phyloP scores from a whole-genome alignment of 495 filamentous ascomycete species.

The Penicillium flavigenum region DNA sequence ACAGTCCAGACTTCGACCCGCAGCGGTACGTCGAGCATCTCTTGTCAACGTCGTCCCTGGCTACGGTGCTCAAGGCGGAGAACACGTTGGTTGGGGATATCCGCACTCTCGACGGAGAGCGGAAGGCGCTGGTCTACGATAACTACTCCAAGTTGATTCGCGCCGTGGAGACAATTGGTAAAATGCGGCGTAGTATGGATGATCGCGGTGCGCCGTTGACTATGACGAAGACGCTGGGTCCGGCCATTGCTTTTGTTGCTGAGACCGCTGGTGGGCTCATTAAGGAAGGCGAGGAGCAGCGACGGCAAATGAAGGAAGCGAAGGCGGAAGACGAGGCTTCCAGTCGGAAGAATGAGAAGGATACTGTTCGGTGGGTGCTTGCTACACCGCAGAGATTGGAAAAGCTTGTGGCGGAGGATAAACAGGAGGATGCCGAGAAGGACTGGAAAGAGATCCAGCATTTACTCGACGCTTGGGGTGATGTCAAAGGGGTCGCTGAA shows the following conservation, averaged over 20 bases:
- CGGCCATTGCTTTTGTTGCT: slow-evolving; percentile 78
- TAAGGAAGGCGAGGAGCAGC: slow-evolving; percentile 47
- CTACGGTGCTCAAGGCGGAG: slow-evolving; percentile 61
- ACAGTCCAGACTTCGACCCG: slow-evolving; percentile 47
- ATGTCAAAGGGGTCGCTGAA: slow-evolving; percentile 60
- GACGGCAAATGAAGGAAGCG: slow-evolving; percentile 37
- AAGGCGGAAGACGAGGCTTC: slow-evolving; percentile 32
- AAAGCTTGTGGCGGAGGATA: slow-evolving; percentile 49
- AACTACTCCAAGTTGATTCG: slow-evolving; percentile 95
- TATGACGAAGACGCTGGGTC: slow-evolving; percentile 63
- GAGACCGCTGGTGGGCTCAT: slow-evolving; percentile 70
- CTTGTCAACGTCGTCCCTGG: slow-evolving; percentile 56
- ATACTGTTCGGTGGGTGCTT: slow-evolving; percentile 72
- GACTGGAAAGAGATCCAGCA: slow-evolving; percentile 56
- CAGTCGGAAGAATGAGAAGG: slow-evolving; percentile 54
- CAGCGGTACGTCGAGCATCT: slow-evolving; percentile 48
- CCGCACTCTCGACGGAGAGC: slow-evolving; percentile 85
- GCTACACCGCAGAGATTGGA: slow-evolving; percentile 53
- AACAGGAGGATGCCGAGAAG: slow-evolving; percentile 53
- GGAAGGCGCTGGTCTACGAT: slow-evolving; percentile 96
- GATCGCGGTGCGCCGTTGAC: slow-evolving; percentile 47
- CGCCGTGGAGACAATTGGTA: slow-evolving; percentile 91
- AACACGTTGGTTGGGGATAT: slow-evolving; percentile 67
- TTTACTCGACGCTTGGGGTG: slow-evolving; percentile 54
- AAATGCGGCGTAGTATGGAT: slow-evolving; percentile 54